Evolutionary conservation across 2,329 filamentous ascomycete species (phyloP).

Genomic region (Xylaria sp.): DNA sequence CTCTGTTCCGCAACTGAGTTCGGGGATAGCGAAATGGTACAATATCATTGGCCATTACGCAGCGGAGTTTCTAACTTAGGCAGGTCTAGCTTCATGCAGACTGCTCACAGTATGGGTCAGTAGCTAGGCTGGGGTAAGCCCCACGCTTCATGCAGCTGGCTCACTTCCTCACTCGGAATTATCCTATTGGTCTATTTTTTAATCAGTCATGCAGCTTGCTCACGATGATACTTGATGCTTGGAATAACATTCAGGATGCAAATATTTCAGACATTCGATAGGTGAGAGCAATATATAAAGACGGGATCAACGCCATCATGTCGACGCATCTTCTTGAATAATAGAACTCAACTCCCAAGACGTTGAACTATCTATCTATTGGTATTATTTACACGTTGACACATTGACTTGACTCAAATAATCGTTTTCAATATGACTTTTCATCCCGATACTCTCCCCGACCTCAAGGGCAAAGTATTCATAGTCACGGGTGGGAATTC

Average conservation of each 20-base stretch:
- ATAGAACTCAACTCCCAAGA: slow-evolving; percentile 36
- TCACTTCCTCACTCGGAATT: slow-evolving; percentile 39
- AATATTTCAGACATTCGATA: neutral
- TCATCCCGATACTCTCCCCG: slow-evolving; percentile 54
- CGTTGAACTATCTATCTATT: slow-evolving; percentile 17
- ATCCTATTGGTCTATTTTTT: slow-evolving; percentile 32
- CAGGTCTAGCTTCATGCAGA: slow-evolving; percentile 49
- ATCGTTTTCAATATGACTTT: slow-evolving; percentile 49
- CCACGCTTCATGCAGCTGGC: slow-evolving; percentile 44
- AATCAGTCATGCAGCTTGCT: slow-evolving; percentile 41
- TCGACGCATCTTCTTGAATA: slow-evolving; percentile 32
- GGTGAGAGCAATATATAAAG: slow-evolving; percentile 17
- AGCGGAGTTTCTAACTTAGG: neutral
- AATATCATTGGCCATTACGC: neutral
- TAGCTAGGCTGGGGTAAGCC: neutral
- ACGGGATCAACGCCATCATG: slow-evolving; percentile 28
- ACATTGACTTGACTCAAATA: slow-evolving; percentile 32
- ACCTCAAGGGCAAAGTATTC: slow-evolving; percentile 55
- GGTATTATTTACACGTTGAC: slow-evolving; percentile 31
- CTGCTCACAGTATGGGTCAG: slow-evolving; percentile 46
- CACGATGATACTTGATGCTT: slow-evolving; percentile 40
- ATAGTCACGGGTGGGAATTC: slow-evolving; percentile 58
- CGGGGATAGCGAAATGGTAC: slow-evolving; percentile 3
- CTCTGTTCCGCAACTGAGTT: slow-evolving; percentile 20
- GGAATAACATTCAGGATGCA: slow-evolving; percentile 21